Evolutionary conservation across 2,329 filamentous ascomycete genomes (phyloP).

Genomic region (Trichothecium roseum): DNA sequence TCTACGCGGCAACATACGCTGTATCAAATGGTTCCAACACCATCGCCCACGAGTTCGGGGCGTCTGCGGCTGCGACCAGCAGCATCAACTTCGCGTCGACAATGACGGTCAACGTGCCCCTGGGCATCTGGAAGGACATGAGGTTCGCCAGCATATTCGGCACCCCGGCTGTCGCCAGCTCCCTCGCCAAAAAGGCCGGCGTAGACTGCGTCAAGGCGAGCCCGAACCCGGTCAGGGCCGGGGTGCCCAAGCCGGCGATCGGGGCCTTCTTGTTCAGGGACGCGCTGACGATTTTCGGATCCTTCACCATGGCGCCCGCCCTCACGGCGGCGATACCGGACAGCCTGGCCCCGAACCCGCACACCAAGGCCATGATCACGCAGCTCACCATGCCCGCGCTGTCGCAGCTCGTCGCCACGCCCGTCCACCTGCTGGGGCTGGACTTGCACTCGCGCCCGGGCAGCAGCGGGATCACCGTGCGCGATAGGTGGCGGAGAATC

Average conservation of each 20-base stretch:
- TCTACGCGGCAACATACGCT: slow-evolving; percentile 18
- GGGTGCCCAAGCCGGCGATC: slow-evolving; percentile 12
- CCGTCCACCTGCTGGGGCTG: slow-evolving; percentile 16
- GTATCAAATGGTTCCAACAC: slow-evolving; percentile 18
- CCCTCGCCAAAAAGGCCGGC: too few species aligned
- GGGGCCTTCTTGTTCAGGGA: slow-evolving; percentile 17
- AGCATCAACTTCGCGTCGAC: slow-evolving; percentile 16
- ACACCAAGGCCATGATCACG: slow-evolving; percentile 15
- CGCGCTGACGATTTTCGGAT: slow-evolving; percentile 20
- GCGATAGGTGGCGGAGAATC: slow-evolving; percentile 11
- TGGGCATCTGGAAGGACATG: slow-evolving; percentile 20
- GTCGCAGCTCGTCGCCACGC: slow-evolving; percentile 19
- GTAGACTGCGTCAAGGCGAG: background rate
- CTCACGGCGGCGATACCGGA: slow-evolving; percentile 16
- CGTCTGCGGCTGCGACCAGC: slow-evolving; percentile 9
- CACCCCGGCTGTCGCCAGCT: slow-evolving; percentile 6
- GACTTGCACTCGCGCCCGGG: slow-evolving; percentile 11
- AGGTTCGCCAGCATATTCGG: slow-evolving; percentile 19
- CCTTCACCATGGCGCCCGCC: slow-evolving; percentile 16
- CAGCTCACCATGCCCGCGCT: slow-evolving; percentile 18
- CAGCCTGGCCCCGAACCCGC: slow-evolving; percentile 10
- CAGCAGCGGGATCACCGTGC: slow-evolving; percentile 5
- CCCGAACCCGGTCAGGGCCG: slow-evolving; percentile 4
- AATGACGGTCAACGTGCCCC: slow-evolving; percentile 18
- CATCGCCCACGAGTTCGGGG: slow-evolving; percentile 12